Base-by-base conservation (phyloP, 768 basidiomycete species). In the Kwoniella botswanensis region DNA sequence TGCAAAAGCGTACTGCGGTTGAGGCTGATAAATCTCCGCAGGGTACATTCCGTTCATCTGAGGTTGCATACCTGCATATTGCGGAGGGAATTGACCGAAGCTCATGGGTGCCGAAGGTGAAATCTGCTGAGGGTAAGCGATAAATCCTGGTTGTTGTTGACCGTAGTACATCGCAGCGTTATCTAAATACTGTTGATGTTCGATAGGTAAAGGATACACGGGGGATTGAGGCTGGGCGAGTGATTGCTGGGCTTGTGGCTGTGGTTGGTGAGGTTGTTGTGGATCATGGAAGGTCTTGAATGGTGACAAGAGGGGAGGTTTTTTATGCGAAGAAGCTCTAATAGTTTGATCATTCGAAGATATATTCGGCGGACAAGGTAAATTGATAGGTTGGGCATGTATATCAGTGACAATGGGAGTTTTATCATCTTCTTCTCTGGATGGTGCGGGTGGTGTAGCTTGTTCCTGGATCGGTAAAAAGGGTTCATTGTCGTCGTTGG, bases 221-320 rank as follows among this genome's bases (percentile, higher is more conserved):
- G 61, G 55, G 17, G 56, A 24, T 63, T 63, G 63, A n/a, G 57
- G 46, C 46, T 35, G 67, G 52, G 53, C 15, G 53, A 46, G 53
- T 21, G 26, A 21, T 52, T 57, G 52, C 1, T 58, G 64, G 21
- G 24, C 50, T 57, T 56, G 64, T 44, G 29, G 17, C 42, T 59
- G 62, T 63, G 55, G 64, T 4, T 46, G 44, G 50, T 50, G 44
- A 21, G 5, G 12, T 44, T 57, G 63, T 41, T 70, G 68, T 17
- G 42, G 53, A 53, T 67, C 57, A 52, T 68, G 54, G 29, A 76
- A 76, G 1, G 76, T 55, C 26, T 71, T 68, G 64, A 76, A 76
- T 2, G 75, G 74, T 26, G 75, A 75, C 63, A 76, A 68, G 53
- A 76, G 73, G 29, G 70, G 46, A 41, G 74, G 75, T 66, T 77